These are phyloP conservation scores for Aureobasidium vineae DNA, from an alignment of 2,329 filamentous ascomycete species.

Conservation along the genomic window DNA sequence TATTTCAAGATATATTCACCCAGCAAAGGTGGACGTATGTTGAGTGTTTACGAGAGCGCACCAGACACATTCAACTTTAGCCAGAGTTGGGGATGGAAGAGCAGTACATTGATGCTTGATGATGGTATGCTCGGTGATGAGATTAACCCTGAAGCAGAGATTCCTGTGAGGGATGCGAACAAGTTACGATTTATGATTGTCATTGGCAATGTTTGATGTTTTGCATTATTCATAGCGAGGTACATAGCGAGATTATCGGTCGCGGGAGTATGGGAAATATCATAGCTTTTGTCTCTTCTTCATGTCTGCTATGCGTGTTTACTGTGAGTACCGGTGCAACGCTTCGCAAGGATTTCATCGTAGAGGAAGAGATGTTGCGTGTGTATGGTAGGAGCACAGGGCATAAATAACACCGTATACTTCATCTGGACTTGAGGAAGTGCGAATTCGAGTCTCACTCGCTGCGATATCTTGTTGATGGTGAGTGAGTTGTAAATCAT, in stretches of 20 bases:
- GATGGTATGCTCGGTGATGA: conserved; percentile 43
- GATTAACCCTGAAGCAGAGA: conserved; percentile 30
- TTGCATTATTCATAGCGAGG: neutral
- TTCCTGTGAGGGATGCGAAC: conserved; percentile 40
- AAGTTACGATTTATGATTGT: conserved; percentile 60
- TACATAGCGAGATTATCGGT: neutral
- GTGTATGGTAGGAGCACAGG: too few species aligned
- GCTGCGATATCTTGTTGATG: neutral
- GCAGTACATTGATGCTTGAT: conserved; percentile 57
- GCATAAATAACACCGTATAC: too few species aligned
- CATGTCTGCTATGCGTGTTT: too few species aligned
- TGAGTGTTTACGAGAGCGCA: conserved; percentile 59
- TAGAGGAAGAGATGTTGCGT: too few species aligned
- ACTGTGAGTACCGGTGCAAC: too few species aligned
- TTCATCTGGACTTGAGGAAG: neutral
- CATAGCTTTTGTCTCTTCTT: neutral
- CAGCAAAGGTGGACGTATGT: conserved; percentile 56
- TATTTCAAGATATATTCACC: conserved; percentile 64
- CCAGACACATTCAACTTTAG: conserved; percentile 60
- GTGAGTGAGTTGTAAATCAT: too few species aligned
- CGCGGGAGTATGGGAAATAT: neutral
- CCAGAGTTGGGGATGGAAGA: conserved; percentile 63
- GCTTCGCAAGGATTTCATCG: too few species aligned
- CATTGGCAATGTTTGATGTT: conserved; percentile 51
- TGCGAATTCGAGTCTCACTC: neutral